These are phyloP conservation scores for Backusella psychrophila DNA, from an alignment of 192 early-diverging fungal species.

Conservation along the genomic window DNA sequence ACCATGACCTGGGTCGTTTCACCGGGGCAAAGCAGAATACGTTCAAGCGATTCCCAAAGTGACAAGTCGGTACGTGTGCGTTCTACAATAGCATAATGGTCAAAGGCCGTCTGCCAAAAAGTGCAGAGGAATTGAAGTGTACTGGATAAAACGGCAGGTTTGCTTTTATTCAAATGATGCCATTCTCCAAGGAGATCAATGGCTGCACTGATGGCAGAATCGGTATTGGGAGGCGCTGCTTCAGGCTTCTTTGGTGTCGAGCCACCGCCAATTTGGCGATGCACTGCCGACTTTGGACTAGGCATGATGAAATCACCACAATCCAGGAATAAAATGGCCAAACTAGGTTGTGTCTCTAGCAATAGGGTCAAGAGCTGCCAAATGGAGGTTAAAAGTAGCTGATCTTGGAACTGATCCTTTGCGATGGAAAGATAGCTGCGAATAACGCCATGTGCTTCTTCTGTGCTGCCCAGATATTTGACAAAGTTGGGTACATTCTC, in stretches of 20 bases:
- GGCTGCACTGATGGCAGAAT: constrained; percentile 41
- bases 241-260: background rate
- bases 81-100: constrained; percentile 39
- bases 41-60: constrained; percentile 43
- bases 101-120: constrained; percentile 47
- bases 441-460: constrained; percentile 40
- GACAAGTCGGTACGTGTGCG: constrained; percentile 37
- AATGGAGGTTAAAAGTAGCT: constrained; percentile 31
- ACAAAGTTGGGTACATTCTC: constrained; percentile 40
- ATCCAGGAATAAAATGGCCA: constrained; percentile 38
- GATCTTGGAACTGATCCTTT: constrained; percentile 15
- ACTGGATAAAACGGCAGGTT: constrained; percentile 42
- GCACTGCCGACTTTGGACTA: constrained; percentile 33
- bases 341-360: constrained; percentile 44
- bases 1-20: background rate
- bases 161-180: constrained; percentile 21
- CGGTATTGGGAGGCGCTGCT: background rate
- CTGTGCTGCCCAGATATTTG: constrained; percentile 43
- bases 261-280: background rate
- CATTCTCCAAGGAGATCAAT: constrained; percentile 38
- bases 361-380: constrained; percentile 49
- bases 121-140: constrained; percentile 43
- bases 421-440: constrained; percentile 20
- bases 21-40: constrained; percentile 30
- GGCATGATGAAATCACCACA: constrained; percentile 32